A percentile compares a stretch with the other conserved stretches of the same genome.
These are phyloP conservation scores for Rhodosporidiobolus odoratus DNA, from an alignment of 768 basidiomycete genomes.

Conservation along the genomic window DNA sequence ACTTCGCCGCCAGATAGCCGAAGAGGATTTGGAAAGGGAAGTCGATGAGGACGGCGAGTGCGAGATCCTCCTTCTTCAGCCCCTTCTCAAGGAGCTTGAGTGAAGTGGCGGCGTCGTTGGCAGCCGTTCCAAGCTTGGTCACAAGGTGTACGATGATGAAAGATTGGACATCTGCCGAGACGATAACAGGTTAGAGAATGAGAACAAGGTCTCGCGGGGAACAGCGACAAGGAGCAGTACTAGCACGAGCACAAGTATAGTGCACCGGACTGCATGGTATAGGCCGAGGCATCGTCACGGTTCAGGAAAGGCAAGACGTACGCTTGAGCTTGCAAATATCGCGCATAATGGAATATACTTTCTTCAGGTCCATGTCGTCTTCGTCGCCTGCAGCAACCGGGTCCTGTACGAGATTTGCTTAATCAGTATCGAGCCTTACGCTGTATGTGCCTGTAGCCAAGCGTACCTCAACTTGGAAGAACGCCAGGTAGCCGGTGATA, in stretches of 20 bases:
- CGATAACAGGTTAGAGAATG: neutral
- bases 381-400: constrained; percentile 61
- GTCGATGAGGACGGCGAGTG: constrained; percentile 90
- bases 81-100: constrained; percentile 97
- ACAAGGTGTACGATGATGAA: constrained; percentile 80
- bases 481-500: constrained; percentile 80
- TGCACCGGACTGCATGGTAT: no score
- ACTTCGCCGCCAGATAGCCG: constrained; percentile 88
- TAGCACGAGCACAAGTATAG: no score
- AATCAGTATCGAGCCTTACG: neutral
- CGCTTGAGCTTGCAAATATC: constrained; percentile 83
- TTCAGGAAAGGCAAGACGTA: constrained; percentile 51
- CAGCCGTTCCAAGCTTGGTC: constrained; percentile 89
- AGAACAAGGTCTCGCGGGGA: neutral
- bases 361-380: constrained; percentile 80
- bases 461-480: constrained; percentile 82
- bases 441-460: neutral
- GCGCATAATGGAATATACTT: constrained; percentile 93
- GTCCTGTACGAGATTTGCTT: constrained; percentile 53
- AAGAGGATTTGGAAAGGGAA: constrained; percentile 95
- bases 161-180: constrained; percentile 70
- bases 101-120: constrained; percentile 82
- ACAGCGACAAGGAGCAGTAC: no score
- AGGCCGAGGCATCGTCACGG: no score
- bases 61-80: constrained; percentile 86